Base-by-base conservation (phyloP, 768 basidiomycete genomes). In the Sarcodon aspratus region DNA sequence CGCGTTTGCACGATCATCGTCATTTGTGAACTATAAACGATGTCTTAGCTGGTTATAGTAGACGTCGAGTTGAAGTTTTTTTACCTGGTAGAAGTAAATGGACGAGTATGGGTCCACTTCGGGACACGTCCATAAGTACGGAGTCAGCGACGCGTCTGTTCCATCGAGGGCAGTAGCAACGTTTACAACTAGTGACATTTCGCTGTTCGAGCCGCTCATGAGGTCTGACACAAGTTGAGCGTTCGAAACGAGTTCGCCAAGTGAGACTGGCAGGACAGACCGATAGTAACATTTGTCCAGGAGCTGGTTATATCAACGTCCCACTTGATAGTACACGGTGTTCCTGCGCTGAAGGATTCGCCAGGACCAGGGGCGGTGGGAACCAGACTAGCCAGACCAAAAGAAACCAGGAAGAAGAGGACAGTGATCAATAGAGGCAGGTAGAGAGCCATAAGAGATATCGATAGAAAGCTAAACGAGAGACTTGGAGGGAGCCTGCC, bases 31-130 rank as follows among this genome's bases (percentile, higher is more conserved):
- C 66, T 66, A 34, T 6, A 17, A n/a, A 27, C 18, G 17, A 9
- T 0, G 36, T 54, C 7, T 17, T 7, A 44, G 15, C 12, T 12
- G 7, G 18, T 10, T 46, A 35, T 6, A 10, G 33, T 18, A 38
- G 18, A 27, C 34, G 21, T 9, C n/a, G 13, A 38, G 21, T 11
- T 31, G 8, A 35, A 17, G 9, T 33, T 34, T 9, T 9, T 53
- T 15, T 48, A 65, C 69, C 60, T 69, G 62, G 46, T 70, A 71
- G 52, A 70, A 69, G 54, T 70, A 71, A 11, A 69, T 68, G 5
- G 57, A 55, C 3, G 67, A 63, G 50, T 67, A 61, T 0, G 69
- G 69, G 17, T 58, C 48, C 2, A 70, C 67, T 8, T 60, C 48
- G 0, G 69, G 69, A 48, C 68, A 70, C 15, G 57, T 63, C 67